phyloP scores from a whole-genome alignment of 805 yeast genomes.

The Cyberlindnera samutprakarnensis region DNA sequence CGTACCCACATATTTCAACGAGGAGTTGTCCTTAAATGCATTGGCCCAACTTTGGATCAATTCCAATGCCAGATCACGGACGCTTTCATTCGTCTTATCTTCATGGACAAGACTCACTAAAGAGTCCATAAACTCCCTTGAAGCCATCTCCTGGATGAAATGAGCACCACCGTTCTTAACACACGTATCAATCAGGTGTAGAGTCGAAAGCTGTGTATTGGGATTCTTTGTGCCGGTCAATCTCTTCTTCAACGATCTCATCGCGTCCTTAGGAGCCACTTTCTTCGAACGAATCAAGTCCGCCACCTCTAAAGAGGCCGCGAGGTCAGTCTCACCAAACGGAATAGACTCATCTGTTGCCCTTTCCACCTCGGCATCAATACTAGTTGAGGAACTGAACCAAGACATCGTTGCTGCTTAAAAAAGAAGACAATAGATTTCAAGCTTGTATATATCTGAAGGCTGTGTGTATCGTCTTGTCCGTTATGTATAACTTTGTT shows the following conservation, averaged over 20 bases:
- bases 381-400: constrained; percentile 15
- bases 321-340: constrained; percentile 77
- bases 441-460: neutral
- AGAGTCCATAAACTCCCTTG: constrained; percentile 82
- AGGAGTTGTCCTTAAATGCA: constrained; percentile 62
- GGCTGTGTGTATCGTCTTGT: neutral
- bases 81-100: constrained; percentile 38
- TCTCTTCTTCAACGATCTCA: constrained; percentile 76
- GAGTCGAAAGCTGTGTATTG: constrained; percentile 65
- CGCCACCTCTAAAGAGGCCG: constrained; percentile 73
- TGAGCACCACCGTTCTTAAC: constrained; percentile 90
- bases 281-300: constrained; percentile 80
- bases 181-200: constrained; percentile 77
- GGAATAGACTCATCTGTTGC: constrained; percentile 92
- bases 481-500: neutral
- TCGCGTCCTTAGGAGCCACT: constrained; percentile 71
- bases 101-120: constrained; percentile 40
- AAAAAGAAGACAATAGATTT: no score
- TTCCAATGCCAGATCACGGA: constrained; percentile 52
- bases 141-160: constrained; percentile 69
- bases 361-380: constrained; percentile 54
- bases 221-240: constrained; percentile 63
- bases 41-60: constrained; percentile 72
- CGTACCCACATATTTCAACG: constrained; percentile 54
- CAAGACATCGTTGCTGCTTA: constrained; percentile 18